phyloP scores from a whole-genome alignment of 805 yeast genomes.

The Yarrowia phangngaensis region DNA sequence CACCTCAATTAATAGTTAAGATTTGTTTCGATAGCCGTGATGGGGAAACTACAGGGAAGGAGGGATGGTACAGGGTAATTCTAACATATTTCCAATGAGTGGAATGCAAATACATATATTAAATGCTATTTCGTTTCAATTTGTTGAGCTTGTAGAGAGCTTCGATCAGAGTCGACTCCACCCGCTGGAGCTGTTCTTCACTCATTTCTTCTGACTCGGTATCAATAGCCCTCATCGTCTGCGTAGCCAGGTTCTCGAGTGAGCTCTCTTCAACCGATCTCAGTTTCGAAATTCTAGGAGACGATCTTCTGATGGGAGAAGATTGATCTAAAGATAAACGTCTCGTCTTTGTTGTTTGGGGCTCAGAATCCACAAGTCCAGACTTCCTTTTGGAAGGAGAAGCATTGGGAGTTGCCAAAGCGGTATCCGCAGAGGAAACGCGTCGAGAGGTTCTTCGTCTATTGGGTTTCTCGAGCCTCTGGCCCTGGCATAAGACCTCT shows the following conservation, averaged over 20 bases:
- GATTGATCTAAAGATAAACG: slow-evolving; percentile 2
- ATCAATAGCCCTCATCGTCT: not conserved
- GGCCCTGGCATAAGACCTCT: slow-evolving; percentile 10
- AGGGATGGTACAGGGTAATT: no score
- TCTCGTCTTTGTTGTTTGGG: not conserved
- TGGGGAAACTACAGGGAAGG: no score
- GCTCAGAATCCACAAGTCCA: not conserved
- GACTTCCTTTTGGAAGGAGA: slow-evolving; percentile 6
- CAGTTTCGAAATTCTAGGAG: slow-evolving; percentile 1
- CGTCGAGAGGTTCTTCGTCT: not conserved
- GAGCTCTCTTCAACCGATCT: not conserved
- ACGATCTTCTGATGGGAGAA: slow-evolving; percentile 1
- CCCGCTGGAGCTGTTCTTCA: not conserved
- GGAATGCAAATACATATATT: no score
- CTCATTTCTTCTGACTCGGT: not conserved
- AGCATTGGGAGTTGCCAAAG: not conserved
- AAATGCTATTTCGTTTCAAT: not conserved
- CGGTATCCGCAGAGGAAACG: not conserved
- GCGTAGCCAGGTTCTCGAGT: not conserved
- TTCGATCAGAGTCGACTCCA: slow-evolving; percentile 13
- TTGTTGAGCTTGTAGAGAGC: slow-evolving; percentile 21
- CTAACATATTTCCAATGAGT: no score
- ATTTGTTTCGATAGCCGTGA: no score
- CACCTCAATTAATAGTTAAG: no score
- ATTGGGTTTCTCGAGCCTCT: not conserved